phyloP scores from a whole-genome alignment of 1,284 basidiomycete species.

The Microbotryomycetes sp. region DNA sequence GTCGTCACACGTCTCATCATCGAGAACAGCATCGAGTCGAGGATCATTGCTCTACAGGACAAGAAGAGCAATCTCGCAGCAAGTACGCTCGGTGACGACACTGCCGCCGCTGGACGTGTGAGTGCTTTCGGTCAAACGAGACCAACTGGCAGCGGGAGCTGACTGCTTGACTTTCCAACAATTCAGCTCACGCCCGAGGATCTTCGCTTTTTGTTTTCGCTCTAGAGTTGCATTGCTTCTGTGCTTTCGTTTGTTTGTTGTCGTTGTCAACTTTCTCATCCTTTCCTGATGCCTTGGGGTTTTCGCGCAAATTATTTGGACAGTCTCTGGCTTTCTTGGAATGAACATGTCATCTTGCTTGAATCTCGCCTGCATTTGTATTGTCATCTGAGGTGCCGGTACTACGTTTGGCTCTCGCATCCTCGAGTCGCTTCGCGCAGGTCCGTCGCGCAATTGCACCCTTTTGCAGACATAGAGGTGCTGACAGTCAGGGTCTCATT shows the following conservation, averaged over 20 bases:
- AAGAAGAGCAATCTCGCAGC: constrained; percentile 54
- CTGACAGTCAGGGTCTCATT: too few species aligned
- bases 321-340: too few species aligned
- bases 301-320: too few species aligned
- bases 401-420: too few species aligned
- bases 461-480: too few species aligned
- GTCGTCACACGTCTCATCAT: constrained; percentile 88
- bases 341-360: too few species aligned
- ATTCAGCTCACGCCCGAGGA: constrained; percentile 68
- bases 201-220: constrained; percentile 48
- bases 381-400: too few species aligned
- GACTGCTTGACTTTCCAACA: neutral
- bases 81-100: constrained; percentile 26
- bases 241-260: too few species aligned
- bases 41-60: constrained; percentile 82
- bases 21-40: constrained; percentile 79
- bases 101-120: neutral
- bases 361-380: too few species aligned
- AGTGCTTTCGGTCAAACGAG: neutral
- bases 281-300: neutral
- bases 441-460: too few species aligned
- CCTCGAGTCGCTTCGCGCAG: too few species aligned
- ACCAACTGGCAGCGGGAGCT: too few species aligned
- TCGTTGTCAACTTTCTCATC: neutral
- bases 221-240: constrained; percentile 1